Base-by-base conservation (phyloP, 2,329 filamentous ascomycete genomes). In the Neofusicoccum cordaticola region DNA sequence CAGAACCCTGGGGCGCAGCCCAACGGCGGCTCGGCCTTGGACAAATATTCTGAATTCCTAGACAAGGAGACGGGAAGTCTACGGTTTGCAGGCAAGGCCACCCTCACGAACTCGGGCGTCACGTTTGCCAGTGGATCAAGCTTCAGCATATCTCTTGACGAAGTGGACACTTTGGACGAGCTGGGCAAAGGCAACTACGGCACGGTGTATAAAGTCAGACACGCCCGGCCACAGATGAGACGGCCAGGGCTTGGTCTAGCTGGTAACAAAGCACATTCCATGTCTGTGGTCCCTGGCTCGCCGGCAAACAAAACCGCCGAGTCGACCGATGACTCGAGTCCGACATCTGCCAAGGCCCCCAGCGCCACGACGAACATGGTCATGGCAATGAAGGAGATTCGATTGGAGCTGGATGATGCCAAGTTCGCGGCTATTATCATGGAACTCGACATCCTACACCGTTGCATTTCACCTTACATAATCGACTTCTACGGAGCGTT, bases 301-400 rank as follows among this genome's bases (percentile, higher is more conserved):
- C 76, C 76, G 1, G 62, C 34, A 15, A 73, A 70, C 48, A 74
- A 73, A 56, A 67, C 68, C 31, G 69, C 72, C 50, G 71, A 74
- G 11, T 66, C 68, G 15, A 51, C 66, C 13, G 67, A 67, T 12
- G 73, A 78, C 22, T 67, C 67, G 69, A 78, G 73, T 76, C 80
- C 71, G n/a, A 71, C 69, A 17, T 68, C 71, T 15, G 66, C 70
- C 22, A 75, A 76, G 50, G 66, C 75, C 35, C 70, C 73, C n/a
- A 80, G 80, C 4, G 86, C 85, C 48, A 82, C 82, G 0, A 88
- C 88, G 0, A 93, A 94, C 17, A 86, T 91, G 57, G 84, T 97
- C 66, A 98, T 99, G 95, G 95, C 95, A 13, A 99, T 99, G 95
- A 99, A 99, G 77, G 95, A 99, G 78, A 96, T 99, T 71, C 88